A percentile compares a stretch with the other conserved stretches of the same genome.
Evolutionary conservation across 1,284 basidiomycete genomes (phyloP).

Genomic region (Ustilago crameri): DNA sequence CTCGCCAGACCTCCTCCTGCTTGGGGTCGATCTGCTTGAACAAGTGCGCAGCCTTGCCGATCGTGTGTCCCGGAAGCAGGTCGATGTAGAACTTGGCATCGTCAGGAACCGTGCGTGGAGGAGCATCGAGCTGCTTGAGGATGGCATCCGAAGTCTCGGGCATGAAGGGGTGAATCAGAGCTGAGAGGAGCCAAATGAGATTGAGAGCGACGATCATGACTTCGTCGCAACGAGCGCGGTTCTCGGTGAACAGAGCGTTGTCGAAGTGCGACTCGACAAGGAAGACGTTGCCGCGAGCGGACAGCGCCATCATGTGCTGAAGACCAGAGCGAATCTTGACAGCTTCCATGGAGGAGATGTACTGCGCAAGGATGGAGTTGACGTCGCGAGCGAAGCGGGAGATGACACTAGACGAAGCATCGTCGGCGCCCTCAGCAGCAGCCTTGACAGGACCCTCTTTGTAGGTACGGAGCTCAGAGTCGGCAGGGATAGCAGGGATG

Average conservation of each 20-base stretch:
- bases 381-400: constrained; percentile 79
- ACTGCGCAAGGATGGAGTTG: constrained; percentile 82
- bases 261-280: constrained; percentile 90
- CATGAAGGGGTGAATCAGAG: constrained; percentile 94
- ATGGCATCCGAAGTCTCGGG: constrained; percentile 86
- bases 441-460: constrained; percentile 38
- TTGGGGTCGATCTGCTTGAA: constrained; percentile 95
- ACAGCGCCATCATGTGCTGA: constrained; percentile 87
- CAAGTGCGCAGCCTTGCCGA: constrained; percentile 87
- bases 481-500: constrained; percentile 71
- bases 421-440: constrained; percentile 34
- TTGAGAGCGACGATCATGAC: constrained; percentile 89
- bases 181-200: constrained; percentile 89
- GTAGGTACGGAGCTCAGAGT: constrained; percentile 50
- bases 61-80: constrained; percentile 84
- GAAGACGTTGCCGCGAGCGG: constrained; percentile 91
- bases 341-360: constrained; percentile 86
- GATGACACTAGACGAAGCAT: constrained; percentile 39
- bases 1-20: constrained; percentile 84
- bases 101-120: constrained; percentile 76
- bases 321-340: constrained; percentile 90
- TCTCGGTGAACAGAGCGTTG: constrained; percentile 85
- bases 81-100: constrained; percentile 74
- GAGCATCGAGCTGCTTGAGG: constrained; percentile 88
- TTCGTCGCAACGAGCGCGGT: constrained; percentile 86